phyloP scores from a whole-genome alignment of 1,139 yeast species.

The Magnusiomyces suaveolens region DNA sequence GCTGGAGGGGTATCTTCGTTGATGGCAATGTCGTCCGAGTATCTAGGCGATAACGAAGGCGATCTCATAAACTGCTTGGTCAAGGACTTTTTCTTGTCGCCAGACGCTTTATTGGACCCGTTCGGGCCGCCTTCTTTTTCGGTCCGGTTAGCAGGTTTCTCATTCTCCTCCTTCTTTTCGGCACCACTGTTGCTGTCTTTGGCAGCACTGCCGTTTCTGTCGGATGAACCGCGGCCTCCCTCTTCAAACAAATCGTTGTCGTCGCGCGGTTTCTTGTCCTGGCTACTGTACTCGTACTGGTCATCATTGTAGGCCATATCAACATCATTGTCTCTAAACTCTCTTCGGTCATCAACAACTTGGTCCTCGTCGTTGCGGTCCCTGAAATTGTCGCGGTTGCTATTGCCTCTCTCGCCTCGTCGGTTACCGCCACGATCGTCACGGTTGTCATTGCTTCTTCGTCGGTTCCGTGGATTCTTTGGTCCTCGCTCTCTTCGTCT shows the following conservation, averaged over 20 bases:
- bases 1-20: not conserved
- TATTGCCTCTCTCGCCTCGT: conserved; percentile 14
- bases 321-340: conserved; percentile 42
- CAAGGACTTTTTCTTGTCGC: not conserved
- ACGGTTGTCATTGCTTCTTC: conserved; percentile 12
- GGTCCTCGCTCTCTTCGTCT: conserved; percentile 17
- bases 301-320: not conserved
- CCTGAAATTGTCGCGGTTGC: conserved; percentile 12
- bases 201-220: not conserved
- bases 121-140: not conserved
- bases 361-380: conserved; percentile 7
- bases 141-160: not conserved
- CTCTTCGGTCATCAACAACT: conserved; percentile 25
- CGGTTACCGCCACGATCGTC: conserved; percentile 19
- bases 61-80: not conserved
- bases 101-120: not conserved
- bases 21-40: not conserved
- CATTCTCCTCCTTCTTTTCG: not conserved
- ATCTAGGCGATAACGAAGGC: not conserved
- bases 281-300: not conserved
- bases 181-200: not conserved
- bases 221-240: not conserved
- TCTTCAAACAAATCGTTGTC: not conserved
- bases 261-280: not conserved
- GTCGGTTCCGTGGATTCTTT: conserved; percentile 14